A percentile compares a stretch with the other conserved stretches of the same genome.
phyloP scores from a whole-genome alignment of 2,329 filamentous ascomycete species.

The Xylaria polymorpha region DNA sequence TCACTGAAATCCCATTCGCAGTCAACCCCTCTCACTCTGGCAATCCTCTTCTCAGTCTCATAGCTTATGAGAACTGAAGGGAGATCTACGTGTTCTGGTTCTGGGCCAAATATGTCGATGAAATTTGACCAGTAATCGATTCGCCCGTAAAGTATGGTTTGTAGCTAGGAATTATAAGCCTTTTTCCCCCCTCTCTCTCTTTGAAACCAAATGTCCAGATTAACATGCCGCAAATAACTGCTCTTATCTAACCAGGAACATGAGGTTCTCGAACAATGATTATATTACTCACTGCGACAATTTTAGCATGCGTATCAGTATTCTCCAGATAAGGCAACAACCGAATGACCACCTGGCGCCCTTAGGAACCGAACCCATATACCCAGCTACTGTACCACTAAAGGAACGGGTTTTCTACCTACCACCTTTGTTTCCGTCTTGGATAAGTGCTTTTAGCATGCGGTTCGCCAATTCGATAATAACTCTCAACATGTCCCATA shows the following conservation, averaged over 20 bases:
- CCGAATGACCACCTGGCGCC: background rate
- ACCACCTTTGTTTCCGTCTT: constrained; percentile 13
- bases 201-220: background rate
- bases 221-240: background rate
- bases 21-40: background rate
- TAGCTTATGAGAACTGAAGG: constrained; percentile 8
- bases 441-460: constrained; percentile 4
- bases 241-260: too few relatives aligned
- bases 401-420: background rate
- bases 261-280: background rate
- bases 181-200: too few relatives aligned
- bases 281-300: constrained; percentile 9
- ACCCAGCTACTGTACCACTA: background rate
- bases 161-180: constrained; percentile 1
- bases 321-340: too few relatives aligned
- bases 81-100: background rate
- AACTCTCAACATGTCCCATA: background rate
- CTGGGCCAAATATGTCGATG: constrained; percentile 6
- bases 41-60: background rate
- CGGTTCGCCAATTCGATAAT: constrained; percentile 4
- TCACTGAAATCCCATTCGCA: background rate
- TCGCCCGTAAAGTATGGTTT: constrained; percentile 13
- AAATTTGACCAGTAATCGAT: constrained; percentile 13
- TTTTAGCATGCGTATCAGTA: background rate
- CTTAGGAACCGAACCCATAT: too few relatives aligned